Evolutionary conservation across 2,329 filamentous ascomycete genomes (phyloP).

Genomic region (Atkinsonella texensis): DNA sequence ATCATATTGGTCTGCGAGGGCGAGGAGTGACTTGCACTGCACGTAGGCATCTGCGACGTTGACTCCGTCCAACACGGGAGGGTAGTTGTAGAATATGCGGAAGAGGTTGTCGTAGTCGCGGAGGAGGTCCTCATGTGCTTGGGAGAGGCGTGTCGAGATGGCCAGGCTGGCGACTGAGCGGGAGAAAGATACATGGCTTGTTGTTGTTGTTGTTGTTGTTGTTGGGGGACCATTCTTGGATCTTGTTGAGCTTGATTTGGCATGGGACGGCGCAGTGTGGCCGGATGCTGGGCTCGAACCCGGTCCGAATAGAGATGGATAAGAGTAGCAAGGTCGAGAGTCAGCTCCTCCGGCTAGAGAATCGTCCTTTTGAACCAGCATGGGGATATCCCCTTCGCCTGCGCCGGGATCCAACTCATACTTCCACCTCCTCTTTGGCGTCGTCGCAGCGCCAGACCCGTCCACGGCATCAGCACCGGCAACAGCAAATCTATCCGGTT

Average conservation of each 20-base stretch:
- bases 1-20: conserved; percentile 89
- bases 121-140: conserved; percentile 61
- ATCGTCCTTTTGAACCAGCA: conserved; percentile 70
- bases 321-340: conserved; percentile 8
- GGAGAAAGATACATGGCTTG: conserved; percentile 51
- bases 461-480: not conserved
- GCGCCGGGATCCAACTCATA: conserved; percentile 76
- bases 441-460: not conserved
- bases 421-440: conserved; percentile 54
- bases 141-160: conserved; percentile 33
- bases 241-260: conserved; percentile 26
- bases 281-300: conserved; percentile 23
- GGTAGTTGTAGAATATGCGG: conserved; percentile 89
- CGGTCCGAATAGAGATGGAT: conserved; percentile 22
- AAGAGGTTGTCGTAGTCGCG: conserved; percentile 95
- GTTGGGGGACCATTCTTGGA: conserved; percentile 26
- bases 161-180: conserved; percentile 75
- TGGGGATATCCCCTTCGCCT: conserved; percentile 66
- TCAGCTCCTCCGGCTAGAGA: conserved; percentile 8
- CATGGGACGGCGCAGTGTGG: conserved; percentile 29
- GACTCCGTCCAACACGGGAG: conserved; percentile 67
- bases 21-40: conserved; percentile 82
- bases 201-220: conserved; percentile 32
- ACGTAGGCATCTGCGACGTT: conserved; percentile 90
- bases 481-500: conserved; percentile 5